Conservation (phyloP, 257 asterid genomes). For the Hygrophila difformis region DNA sequence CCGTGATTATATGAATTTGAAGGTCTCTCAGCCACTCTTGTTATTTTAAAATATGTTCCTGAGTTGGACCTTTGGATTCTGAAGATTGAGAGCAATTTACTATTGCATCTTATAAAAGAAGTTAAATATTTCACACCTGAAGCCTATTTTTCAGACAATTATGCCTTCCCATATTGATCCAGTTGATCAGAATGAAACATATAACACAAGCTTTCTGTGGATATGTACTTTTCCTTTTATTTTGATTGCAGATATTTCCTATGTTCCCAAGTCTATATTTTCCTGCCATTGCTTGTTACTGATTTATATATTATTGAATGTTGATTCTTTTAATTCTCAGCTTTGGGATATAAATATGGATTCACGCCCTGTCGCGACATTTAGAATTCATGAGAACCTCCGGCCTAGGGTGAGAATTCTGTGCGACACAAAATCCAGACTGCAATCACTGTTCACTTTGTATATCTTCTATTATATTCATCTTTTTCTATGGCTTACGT, state of each 20-base stretch:
- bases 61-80: constrained; percentile 5
- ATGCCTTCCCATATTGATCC: constrained; percentile 9
- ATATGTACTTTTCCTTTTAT: no score
- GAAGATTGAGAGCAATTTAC: constrained; percentile 7
- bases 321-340: constrained; percentile 25
- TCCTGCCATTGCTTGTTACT: constrained; percentile 13
- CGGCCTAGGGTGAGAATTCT: constrained; percentile 53
- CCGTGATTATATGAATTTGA: constrained; percentile 70
- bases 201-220: not conserved
- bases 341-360: constrained; percentile 75
- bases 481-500: constrained; percentile 18
- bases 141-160: not conserved
- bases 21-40: constrained; percentile 33
- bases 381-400: constrained; percentile 56
- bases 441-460: no score
- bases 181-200: no score
- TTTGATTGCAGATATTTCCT: not conserved
- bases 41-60: constrained; percentile 15
- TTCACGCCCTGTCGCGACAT: constrained; percentile 50
- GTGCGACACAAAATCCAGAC: constrained; percentile 4
- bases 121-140: constrained; percentile 1
- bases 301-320: not conserved
- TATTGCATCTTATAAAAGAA: not conserved
- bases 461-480: constrained; percentile 4
- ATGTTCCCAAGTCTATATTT: not conserved